phyloP scores from a whole-genome alignment of 345 rosid genomes.

The Carallia brachiata region DNA sequence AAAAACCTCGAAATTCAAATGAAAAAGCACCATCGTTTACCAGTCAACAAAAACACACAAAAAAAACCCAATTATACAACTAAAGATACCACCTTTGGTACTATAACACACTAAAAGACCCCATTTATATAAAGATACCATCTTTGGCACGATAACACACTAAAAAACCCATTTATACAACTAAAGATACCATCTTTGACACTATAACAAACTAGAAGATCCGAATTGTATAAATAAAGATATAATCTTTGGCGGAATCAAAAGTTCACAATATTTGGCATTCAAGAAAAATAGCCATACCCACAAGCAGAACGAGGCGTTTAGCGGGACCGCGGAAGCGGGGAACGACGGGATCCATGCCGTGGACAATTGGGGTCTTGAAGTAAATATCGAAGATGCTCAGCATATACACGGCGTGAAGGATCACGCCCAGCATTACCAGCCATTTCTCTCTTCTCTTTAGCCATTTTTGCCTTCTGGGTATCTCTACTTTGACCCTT shows the following conservation, averaged over 20 bases:
- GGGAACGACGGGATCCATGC: slow-evolving; percentile 82
- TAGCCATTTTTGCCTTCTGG: slow-evolving; percentile 47
- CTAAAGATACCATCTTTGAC: not conserved
- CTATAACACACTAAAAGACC: not conserved
- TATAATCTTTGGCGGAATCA: too few relatives aligned
- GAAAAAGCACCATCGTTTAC: not conserved
- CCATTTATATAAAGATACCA: not conserved
- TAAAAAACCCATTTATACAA: not conserved
- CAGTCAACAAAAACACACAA: not conserved
- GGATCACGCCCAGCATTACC: slow-evolving; percentile 67
- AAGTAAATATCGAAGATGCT: slow-evolving; percentile 97
- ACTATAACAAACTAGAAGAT: not conserved
- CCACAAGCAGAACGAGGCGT: slow-evolving; percentile 82
- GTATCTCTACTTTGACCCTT: slow-evolving; percentile 18
- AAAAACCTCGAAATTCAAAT: not conserved
- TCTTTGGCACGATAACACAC: too few relatives aligned
- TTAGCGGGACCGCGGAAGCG: slow-evolving; percentile 81
- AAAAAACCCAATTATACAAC: not conserved
- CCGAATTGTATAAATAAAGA: not conserved
- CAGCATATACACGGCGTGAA: slow-evolving; percentile 89
- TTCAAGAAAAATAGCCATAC: slow-evolving; percentile 27
- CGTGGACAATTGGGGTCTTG: slow-evolving; percentile 95
- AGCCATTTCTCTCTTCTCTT: slow-evolving; percentile 77
- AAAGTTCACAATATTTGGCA: slow-evolving; percentile 8
- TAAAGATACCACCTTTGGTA: not conserved